Evolutionary conservation across 805 yeast genomes (phyloP), one percentile per base, ranked within the genome.

Genomic region (Torulaspora quercuum): DNA sequence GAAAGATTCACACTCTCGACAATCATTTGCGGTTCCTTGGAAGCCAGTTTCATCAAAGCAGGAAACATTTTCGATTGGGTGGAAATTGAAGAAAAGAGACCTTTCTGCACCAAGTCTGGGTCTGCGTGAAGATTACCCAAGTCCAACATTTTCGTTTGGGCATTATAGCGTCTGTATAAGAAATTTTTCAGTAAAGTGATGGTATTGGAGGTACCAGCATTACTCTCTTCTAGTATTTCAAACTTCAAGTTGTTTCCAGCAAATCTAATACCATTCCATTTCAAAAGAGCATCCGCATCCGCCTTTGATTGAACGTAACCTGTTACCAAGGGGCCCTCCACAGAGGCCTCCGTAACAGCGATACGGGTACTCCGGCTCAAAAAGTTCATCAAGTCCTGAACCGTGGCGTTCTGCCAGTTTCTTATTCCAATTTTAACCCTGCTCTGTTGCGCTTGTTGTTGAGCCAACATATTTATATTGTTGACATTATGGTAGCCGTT

Each of bases 41-140:
- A 63, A 1, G 95, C 95, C 6, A 90, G 62, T 55, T 82, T 84
- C 82, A 90, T 76, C 46, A 92, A 64, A 1, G 97, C 97, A 7
- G 87, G 82, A 59, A 90, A 87, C 73, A 88, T 80, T 60, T 90
- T 92, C 9, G 89, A 72, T 21, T 80, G 72, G 1, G 85, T 77
- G 7, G 77, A 61, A 10, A 73, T 65, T 4, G 78, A 64, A 10
- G 75, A 72, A 44, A 88, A 78, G 35, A 86, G 67, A 0, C 95
- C 95, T 42, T 71, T 72, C 12, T 70, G 63, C 8, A 60, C 64
- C 25, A 90, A 66, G 7, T 63, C 67, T 19, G 73, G 80, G 55
- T 86, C 97, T 25, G 70, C 70, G 39, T 74, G 72, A 53, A 88
- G 75, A 35, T 65, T 68, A 3, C 80, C 69, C 33, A 92, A 65